Base-by-base conservation (phyloP, 345 rosid species). In the Boechera divaricarpa region DNA sequence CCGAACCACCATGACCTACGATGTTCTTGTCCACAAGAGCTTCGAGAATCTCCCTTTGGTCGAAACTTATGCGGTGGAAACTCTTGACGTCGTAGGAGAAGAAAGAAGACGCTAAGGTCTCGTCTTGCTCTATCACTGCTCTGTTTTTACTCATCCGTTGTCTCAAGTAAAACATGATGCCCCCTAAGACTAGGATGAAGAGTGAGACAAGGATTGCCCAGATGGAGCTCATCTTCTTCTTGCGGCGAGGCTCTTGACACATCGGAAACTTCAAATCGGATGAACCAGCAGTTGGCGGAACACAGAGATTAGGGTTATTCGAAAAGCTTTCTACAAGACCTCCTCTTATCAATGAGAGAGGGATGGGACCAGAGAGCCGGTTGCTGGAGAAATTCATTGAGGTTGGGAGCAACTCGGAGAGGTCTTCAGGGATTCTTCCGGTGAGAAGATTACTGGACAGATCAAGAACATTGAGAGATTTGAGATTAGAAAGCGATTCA, bases 1-100 rank as follows among this genome's bases (percentile, higher is more conserved):
- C 93, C 0, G 91, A 90, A 48, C 98, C 97, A 58, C 97, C 98
- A 56, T 83, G 93, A 5, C 97, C 98, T 49, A 90, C 94, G 9
- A 86, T 90, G 87, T 94, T 91, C 81, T 91, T 89, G 39, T 88
- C 89, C 38, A 85, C 83, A 85, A 94, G 81, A 53, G 92, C 85
- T 59, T 89, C 90, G 0, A 82, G 39, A 82, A 94, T 87, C 86
- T 94, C 95, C n/a, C 77, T 80, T 73, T 82, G 92, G 47, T 92
- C 85, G 24, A 90, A 87, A 74, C 77, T 90, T 78, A 90, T 79
- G 44, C 92, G 83, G 67, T 94, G 98, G 89, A 91, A 94, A 82
- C 88, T 89, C 81, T 91, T 94, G 16, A 92, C 82, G 44, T 89
- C 88, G 32, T 87, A 91, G 10, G 93, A 83, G 80, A 87, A 86